phyloP scores from a whole-genome alignment of 768 basidiomycete genomes.

The Auriscalpium vulgare region DNA sequence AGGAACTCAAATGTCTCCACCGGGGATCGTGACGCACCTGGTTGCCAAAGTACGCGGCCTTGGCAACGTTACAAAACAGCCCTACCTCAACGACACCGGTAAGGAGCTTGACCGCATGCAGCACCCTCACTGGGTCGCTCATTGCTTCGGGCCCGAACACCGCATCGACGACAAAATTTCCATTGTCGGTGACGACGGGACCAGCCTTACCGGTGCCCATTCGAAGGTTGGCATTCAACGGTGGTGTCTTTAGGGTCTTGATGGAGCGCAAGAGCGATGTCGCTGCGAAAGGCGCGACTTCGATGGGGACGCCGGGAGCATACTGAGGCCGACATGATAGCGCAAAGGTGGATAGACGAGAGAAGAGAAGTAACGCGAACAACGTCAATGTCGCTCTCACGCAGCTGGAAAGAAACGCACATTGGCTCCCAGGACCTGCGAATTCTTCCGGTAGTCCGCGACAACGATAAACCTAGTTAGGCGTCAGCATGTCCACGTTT shows the following conservation, averaged over 20 bases:
- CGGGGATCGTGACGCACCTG: constrained; percentile 34
- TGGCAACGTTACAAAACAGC: constrained; percentile 87
- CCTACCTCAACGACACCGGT: constrained; percentile 99
- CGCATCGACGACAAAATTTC: constrained; percentile 96
- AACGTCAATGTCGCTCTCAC: background rate
- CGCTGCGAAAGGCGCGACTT: constrained; percentile 96
- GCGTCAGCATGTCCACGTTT: background rate
- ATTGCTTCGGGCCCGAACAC: constrained; percentile 71
- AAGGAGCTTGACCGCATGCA: constrained; percentile 81
- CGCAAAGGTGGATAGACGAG: constrained; percentile 3
- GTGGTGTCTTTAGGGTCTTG: constrained; percentile 53
- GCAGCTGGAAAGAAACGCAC: constrained; percentile 38
- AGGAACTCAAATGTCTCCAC: background rate
- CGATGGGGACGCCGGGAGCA: constrained; percentile 85
- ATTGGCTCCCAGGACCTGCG: constrained; percentile 68
- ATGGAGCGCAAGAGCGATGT: constrained; percentile 76
- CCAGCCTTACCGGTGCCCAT: constrained; percentile 95
- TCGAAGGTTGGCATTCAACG: constrained; percentile 53
- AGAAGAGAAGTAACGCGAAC: background rate
- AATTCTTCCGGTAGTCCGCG: constrained; percentile 95
- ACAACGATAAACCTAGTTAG: constrained; percentile 70
- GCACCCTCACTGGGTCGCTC: constrained; percentile 56
- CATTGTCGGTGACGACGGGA: constrained; percentile 94
- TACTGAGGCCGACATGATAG: constrained; percentile 41
- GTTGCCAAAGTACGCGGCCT: constrained; percentile 96